These are phyloP conservation scores for Calamus simplicifolius DNA, from an alignment of 176 grass and related monocot species.

Conservation along the genomic window DNA sequence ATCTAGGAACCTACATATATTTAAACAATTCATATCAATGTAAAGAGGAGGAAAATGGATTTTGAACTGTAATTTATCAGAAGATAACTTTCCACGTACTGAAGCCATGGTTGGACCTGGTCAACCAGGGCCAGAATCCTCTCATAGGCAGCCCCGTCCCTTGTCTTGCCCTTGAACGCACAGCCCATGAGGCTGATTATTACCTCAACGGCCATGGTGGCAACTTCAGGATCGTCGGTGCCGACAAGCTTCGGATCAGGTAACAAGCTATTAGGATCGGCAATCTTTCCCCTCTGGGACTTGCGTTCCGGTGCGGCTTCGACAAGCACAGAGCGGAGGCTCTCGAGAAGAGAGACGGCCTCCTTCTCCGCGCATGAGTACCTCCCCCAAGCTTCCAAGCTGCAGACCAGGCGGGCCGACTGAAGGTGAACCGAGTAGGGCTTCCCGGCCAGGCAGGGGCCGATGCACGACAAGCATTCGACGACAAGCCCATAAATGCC, in stretches of 20 bases:
- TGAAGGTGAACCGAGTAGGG: slow-evolving; percentile 66
- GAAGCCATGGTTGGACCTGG: slow-evolving; percentile 61
- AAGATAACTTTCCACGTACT: slow-evolving; percentile 24
- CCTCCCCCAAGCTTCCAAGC: slow-evolving; percentile 45
- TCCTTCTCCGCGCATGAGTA: slow-evolving; percentile 42
- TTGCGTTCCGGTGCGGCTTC: slow-evolving; percentile 17
- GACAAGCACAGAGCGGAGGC: slow-evolving; percentile 37
- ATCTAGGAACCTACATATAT: slow-evolving; percentile 41
- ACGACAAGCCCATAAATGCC: slow-evolving; percentile 44
- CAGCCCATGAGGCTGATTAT: slow-evolving; percentile 46
- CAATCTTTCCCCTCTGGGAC: slow-evolving; percentile 24
- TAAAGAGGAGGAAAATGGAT: background rate
- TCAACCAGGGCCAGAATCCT: slow-evolving; percentile 38
- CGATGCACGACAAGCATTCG: slow-evolving; percentile 52
- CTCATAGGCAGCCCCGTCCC: slow-evolving; percentile 30
- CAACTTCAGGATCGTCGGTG: slow-evolving; percentile 44
- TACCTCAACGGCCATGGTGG: slow-evolving; percentile 43
- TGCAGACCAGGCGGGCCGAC: slow-evolving; percentile 38
- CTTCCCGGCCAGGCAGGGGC: slow-evolving; percentile 62
- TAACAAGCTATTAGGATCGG: slow-evolving; percentile 13
- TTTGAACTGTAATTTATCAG: no score
- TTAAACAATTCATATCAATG: slow-evolving; percentile 2
- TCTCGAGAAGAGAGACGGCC: slow-evolving; percentile 36
- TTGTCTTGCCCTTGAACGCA: slow-evolving; percentile 46
- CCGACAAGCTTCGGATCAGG: slow-evolving; percentile 32